These are phyloP conservation scores for Stenocarpella maydis DNA, from an alignment of 2,329 filamentous ascomycete species.

Conservation along the genomic window DNA sequence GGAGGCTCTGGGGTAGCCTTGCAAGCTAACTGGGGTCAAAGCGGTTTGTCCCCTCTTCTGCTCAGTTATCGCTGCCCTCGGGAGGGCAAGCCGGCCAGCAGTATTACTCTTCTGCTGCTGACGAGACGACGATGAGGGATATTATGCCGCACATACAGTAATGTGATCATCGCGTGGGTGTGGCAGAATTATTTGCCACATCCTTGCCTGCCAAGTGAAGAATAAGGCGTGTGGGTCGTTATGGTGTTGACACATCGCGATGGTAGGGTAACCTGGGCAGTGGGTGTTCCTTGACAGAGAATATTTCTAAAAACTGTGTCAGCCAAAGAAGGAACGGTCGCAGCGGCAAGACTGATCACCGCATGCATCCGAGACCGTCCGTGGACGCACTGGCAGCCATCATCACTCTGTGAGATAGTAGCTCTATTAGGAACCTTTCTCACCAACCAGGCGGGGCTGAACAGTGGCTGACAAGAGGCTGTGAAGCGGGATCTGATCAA, in stretches of 20 bases:
- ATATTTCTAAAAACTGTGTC: not conserved
- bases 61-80: not conserved
- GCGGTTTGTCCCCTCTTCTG: constrained; percentile 20
- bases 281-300: not conserved
- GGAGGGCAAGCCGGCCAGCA: constrained; percentile 1
- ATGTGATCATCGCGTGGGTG: constrained; percentile 17
- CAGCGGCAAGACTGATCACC: constrained; percentile 17
- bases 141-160: constrained; percentile 9
- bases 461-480: not conserved
- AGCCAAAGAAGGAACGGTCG: constrained; percentile 15
- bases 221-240: constrained; percentile 7
- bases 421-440: not conserved
- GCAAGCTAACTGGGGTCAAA: constrained; percentile 12
- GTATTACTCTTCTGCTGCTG: not conserved
- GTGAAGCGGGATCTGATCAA: not conserved
- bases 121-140: constrained; percentile 8
- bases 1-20: constrained; percentile 23
- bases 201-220: not conserved
- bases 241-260: constrained; percentile 16
- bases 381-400: constrained; percentile 21
- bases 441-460: not conserved
- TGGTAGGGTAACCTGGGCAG: constrained; percentile 14
- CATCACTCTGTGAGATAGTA: not conserved
- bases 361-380: constrained; percentile 17
- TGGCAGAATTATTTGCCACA: constrained; percentile 8